phyloP scores from a whole-genome alignment of 305 asterid genomes.

The Salvia sclarea region DNA sequence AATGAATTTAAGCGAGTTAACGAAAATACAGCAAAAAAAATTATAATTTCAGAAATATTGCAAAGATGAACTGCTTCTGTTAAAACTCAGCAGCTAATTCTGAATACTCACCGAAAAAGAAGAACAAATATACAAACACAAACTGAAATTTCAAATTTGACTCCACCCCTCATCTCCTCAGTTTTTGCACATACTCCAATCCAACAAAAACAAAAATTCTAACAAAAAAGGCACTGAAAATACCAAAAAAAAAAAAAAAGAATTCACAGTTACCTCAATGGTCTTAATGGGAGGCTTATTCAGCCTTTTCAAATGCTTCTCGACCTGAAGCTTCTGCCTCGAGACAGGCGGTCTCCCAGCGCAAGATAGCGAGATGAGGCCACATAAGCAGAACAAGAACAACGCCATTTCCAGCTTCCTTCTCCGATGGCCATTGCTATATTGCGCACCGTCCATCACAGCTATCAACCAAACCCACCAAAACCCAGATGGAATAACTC shows the following conservation, averaged over 20 bases:
- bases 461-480: constrained; percentile 5
- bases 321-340: constrained; percentile 60
- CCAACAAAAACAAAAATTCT: neutral
- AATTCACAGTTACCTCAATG: constrained; percentile 52
- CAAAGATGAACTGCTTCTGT: neutral
- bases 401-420: constrained; percentile 29
- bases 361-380: constrained; percentile 44
- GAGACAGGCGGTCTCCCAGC: constrained; percentile 53
- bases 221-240: neutral
- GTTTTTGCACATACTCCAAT: neutral
- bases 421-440: constrained; percentile 36
- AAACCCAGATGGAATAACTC: constrained; percentile 20
- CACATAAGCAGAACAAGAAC: constrained; percentile 43
- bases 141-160: neutral
- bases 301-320: constrained; percentile 71
- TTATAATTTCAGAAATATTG: neutral
- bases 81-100: neutral
- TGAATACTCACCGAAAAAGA: neutral
- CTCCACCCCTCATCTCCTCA: neutral
- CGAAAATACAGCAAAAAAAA: neutral
- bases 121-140: neutral
- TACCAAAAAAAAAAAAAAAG: neutral
- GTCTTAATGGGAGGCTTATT: constrained; percentile 70
- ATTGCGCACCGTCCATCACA: constrained; percentile 38
- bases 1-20: neutral